Percentiles rank a stretch among this genome's conserved stretches.
Evolutionary conservation across 2,329 filamentous ascomycete species (phyloP).

Genomic region (Monilinia aucupariae): DNA sequence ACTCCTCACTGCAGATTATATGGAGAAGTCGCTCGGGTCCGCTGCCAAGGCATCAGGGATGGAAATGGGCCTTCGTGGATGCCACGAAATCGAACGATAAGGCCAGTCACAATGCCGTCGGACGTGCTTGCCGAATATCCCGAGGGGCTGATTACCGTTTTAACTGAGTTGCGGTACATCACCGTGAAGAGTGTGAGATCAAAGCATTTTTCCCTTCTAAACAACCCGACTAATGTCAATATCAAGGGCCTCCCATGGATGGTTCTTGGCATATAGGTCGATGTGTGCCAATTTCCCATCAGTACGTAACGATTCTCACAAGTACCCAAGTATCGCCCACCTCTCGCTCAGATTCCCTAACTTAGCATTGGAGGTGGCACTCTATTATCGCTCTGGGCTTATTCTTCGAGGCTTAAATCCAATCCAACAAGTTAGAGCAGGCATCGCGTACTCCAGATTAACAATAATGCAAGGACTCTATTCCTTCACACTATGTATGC

Average conservation of each 20-base stretch:
- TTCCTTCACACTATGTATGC: background rate
- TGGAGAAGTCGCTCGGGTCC: conserved; percentile 12
- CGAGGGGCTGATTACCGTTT: conserved; percentile 14
- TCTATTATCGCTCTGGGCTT: background rate
- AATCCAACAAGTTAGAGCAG: background rate
- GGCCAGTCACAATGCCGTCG: conserved; percentile 12
- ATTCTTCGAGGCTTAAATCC: background rate
- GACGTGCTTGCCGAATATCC: conserved; percentile 15
- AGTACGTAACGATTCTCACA: background rate
- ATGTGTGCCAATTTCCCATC: background rate
- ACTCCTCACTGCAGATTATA: conserved; percentile 8
- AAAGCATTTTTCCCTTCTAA: background rate
- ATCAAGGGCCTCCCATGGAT: background rate
- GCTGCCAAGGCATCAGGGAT: conserved; percentile 3
- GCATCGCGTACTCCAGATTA: too few relatives aligned
- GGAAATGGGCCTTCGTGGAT: conserved; percentile 4
- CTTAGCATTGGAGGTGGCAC: background rate
- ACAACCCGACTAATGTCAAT: background rate
- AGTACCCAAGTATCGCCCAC: conserved; percentile 1
- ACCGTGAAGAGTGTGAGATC: background rate
- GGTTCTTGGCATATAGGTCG: background rate
- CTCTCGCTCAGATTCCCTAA: background rate
- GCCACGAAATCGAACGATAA: conserved; percentile 18
- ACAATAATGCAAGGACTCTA: background rate
- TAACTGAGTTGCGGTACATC: conserved; percentile 7